Conservation (phyloP, 2,329 filamentous ascomycete genomes). For the Phyllosticta citribraziliensis region DNA sequence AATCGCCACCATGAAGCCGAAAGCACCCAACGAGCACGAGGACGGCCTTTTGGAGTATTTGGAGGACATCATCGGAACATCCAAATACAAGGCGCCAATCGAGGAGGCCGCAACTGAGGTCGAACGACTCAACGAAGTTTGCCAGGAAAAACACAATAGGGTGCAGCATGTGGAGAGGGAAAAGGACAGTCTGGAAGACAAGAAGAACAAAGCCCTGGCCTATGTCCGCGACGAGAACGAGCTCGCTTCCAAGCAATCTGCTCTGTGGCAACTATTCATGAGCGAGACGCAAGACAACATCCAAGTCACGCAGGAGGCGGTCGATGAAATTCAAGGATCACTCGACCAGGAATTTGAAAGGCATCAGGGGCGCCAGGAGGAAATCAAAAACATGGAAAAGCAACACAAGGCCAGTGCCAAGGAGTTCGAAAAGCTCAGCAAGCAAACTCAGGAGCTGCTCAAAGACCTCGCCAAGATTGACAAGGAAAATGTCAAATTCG, state of each 20-base stretch:
- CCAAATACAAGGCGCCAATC: slow-evolving; percentile 95
- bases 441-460: slow-evolving; percentile 64
- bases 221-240: slow-evolving; percentile 92
- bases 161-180: slow-evolving; percentile 98
- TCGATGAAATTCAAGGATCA: slow-evolving; percentile 79
- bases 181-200: slow-evolving; percentile 83
- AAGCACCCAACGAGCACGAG: slow-evolving; percentile 89
- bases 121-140: slow-evolving; percentile 87
- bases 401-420: slow-evolving; percentile 73
- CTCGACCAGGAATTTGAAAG: slow-evolving; percentile 83
- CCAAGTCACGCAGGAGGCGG: slow-evolving; percentile 77
- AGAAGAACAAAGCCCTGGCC: slow-evolving; percentile 87
- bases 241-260: slow-evolving; percentile 76
- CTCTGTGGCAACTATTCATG: slow-evolving; percentile 86
- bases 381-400: slow-evolving; percentile 83
- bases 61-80: slow-evolving; percentile 97
- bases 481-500: slow-evolving; percentile 93
- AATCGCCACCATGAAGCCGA: slow-evolving; percentile 98
- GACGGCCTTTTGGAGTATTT: slow-evolving; percentile 94
- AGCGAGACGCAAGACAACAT: slow-evolving; percentile 84
- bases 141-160: slow-evolving; percentile 85
- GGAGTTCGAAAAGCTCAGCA: slow-evolving; percentile 73
- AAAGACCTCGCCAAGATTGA: slow-evolving; percentile 91
- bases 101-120: slow-evolving; percentile 87
- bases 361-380: slow-evolving; percentile 78